These are phyloP conservation scores for Platanthera zijinensis DNA, from an alignment of 106 monocot genomes.

Conservation along the genomic window DNA sequence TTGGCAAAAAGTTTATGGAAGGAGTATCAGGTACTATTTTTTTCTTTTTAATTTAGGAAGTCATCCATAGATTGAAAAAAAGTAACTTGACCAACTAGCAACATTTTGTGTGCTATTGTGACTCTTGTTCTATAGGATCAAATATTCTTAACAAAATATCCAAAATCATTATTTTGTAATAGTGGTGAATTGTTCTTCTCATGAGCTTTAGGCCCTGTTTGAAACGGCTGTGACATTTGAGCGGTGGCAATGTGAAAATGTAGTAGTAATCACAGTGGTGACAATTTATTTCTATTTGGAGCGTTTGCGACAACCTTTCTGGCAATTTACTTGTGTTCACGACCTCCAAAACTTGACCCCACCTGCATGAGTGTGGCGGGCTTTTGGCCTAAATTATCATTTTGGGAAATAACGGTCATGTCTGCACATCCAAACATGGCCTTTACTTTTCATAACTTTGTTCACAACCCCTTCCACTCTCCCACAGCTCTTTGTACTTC, in stretches of 20 bases:
- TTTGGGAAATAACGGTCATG: no score
- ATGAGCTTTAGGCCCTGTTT: not conserved
- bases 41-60: not conserved
- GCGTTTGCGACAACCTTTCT: no score
- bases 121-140: not conserved
- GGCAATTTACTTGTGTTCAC: no score
- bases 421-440: no score
- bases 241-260: no score
- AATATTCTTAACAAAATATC: not conserved
- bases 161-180: not conserved
- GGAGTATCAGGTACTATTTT: slow-evolving; percentile 59
- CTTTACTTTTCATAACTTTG: no score
- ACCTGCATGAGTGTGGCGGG: no score
- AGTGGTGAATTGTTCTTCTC: not conserved
- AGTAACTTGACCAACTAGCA: not conserved
- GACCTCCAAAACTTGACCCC: no score
- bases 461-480: no score
- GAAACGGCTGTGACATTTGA: not conserved
- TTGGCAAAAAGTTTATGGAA: slow-evolving; percentile 40
- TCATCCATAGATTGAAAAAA: slow-evolving; percentile 3
- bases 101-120: not conserved
- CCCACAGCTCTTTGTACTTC: not conserved
- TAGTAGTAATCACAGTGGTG: no score
- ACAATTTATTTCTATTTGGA: no score
- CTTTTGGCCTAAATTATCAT: no score